Evolutionary conservation across 2,329 filamentous ascomycete genomes (phyloP).

Genomic region (Rosellinia necatrix): DNA sequence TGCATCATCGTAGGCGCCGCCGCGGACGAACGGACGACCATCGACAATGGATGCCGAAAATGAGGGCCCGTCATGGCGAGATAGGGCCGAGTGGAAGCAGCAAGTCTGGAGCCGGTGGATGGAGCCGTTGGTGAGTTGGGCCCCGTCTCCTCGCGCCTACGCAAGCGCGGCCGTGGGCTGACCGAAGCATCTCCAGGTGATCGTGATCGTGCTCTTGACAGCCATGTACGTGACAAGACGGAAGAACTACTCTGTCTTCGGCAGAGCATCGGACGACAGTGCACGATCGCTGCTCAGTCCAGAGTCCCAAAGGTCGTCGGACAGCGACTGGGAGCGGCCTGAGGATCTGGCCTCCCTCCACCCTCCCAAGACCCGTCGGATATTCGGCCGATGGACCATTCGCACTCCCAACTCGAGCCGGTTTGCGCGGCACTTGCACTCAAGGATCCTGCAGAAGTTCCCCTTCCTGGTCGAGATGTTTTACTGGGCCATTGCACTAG

Average conservation of each 20-base stretch:
- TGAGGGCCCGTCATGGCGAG: slow-evolving; percentile 29
- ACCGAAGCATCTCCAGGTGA: slow-evolving; percentile 36
- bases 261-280: slow-evolving; percentile 24
- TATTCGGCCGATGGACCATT: slow-evolving; percentile 40
- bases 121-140: slow-evolving; percentile 29
- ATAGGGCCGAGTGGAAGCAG: slow-evolving; percentile 32
- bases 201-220: slow-evolving; percentile 44
- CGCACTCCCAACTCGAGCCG: slow-evolving; percentile 61
- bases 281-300: slow-evolving; percentile 29
- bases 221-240: slow-evolving; percentile 46
- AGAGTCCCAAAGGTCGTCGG: slow-evolving; percentile 31
- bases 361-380: slow-evolving; percentile 37
- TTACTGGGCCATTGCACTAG: slow-evolving; percentile 71
- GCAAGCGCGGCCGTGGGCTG: background rate
- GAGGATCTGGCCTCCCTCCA: slow-evolving; percentile 25
- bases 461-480: slow-evolving; percentile 76
- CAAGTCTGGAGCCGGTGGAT: slow-evolving; percentile 34
- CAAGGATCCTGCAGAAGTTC: slow-evolving; percentile 64
- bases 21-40: background rate
- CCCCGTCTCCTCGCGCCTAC: background rate
- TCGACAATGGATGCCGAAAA: slow-evolving; percentile 22
- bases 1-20: slow-evolving; percentile 2
- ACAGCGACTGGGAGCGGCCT: slow-evolving; percentile 28
- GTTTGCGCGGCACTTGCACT: slow-evolving; percentile 62
- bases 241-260: slow-evolving; percentile 43